Percentiles rank a stretch among this genome's conserved stretches.
Evolutionary conservation across 1,139 yeast species (phyloP).

Genomic region (Scheffersomyces quercinus): DNA sequence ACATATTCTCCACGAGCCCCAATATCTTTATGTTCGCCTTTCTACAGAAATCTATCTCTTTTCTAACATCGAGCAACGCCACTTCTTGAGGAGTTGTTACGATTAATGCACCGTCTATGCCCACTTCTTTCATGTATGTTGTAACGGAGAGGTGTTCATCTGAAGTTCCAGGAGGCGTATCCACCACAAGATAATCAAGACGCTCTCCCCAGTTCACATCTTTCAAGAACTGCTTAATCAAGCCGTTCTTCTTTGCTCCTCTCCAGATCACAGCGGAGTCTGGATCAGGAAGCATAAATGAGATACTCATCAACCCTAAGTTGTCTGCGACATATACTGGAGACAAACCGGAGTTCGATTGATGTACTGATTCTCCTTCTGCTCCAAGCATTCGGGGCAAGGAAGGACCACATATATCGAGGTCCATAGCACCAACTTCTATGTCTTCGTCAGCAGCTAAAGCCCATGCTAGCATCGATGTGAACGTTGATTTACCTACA

Average conservation of each 20-base stretch:
- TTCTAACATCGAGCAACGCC: conserved; percentile 89
- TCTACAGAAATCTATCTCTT: conserved; percentile 91
- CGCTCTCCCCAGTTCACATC: conserved; percentile 94
- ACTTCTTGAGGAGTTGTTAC: conserved; percentile 99
- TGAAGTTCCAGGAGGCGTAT: conserved; percentile 98
- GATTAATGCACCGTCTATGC: conserved; percentile 92
- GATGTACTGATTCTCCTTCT: conserved; percentile 81
- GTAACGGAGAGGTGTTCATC: conserved; percentile 95
- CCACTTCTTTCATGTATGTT: conserved; percentile 82
- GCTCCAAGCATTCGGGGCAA: conserved; percentile 95
- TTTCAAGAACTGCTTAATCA: conserved; percentile 89
- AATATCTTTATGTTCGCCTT: conserved; percentile 84
- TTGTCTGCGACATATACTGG: conserved; percentile 97
- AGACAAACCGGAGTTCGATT: conserved; percentile 91
- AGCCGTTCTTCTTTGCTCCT: conserved; percentile 90
- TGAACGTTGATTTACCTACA: conserved; percentile 95
- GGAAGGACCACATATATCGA: conserved; percentile 98
- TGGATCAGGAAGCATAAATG: conserved; percentile 89
- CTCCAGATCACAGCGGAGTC: conserved; percentile 98
- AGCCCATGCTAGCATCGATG: conserved; percentile 95
- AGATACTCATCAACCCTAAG: conserved; percentile 92
- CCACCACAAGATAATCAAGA: conserved; percentile 85
- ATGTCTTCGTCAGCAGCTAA: conserved; percentile 82
- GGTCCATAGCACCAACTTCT: conserved; percentile 95
- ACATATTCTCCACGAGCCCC: conserved; percentile 96